Base-by-base conservation (phyloP, 768 basidiomycete genomes). In the Lenzites betulinus region DNA sequence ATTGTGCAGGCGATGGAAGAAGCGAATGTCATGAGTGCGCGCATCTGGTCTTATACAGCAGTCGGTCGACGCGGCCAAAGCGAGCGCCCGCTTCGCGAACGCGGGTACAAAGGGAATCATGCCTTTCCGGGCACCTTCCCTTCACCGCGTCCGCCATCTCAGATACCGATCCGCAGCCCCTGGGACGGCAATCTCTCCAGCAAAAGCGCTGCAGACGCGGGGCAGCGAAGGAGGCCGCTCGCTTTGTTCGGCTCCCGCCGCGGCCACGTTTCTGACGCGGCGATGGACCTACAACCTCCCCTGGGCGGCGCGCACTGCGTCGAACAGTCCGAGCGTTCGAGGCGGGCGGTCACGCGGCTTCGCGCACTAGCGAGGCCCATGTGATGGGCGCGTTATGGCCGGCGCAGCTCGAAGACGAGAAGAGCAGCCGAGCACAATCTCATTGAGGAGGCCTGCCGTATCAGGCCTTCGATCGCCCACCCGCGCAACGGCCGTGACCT, bases 71-170 rank as follows among this genome's bases (percentile, higher is more conserved):
- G 35, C 39, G 28, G 39, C 20, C 39, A 15, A 39, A 15, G 56
- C 20, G 28, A 20, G 39, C 48, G 39, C 23, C 30, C 48, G 48
- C 56, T 57, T 50, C 39, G 48, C 47, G 56, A 58, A 42, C 22
- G 38, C 48, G 44, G 38, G 47, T 47, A 25, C 56, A 58, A 26
- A 58, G 56, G 44, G 33, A 41, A 56, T 43, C 48, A 58, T 50
- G 12, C 56, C 56, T 50, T 58, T 58, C 20, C 3, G 38, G 56
- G n/a, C 11, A 26, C 26, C 56, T 58, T 58, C 56, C 56, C 49
- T 58, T 50, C 39, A 43, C 39, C n/a, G 22, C 16, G 26, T 39
- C 22, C 25, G 11, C 7, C 51, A 51, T 38, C 35, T 39, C 49
- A 51, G 36, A 25, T 38, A n/a, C 12, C 48, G 49, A 58, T 51